These are phyloP conservation scores for Tetrahymena elliotti DNA, from an alignment of 73 alveolate genomes.

Conservation along the genomic window DNA sequence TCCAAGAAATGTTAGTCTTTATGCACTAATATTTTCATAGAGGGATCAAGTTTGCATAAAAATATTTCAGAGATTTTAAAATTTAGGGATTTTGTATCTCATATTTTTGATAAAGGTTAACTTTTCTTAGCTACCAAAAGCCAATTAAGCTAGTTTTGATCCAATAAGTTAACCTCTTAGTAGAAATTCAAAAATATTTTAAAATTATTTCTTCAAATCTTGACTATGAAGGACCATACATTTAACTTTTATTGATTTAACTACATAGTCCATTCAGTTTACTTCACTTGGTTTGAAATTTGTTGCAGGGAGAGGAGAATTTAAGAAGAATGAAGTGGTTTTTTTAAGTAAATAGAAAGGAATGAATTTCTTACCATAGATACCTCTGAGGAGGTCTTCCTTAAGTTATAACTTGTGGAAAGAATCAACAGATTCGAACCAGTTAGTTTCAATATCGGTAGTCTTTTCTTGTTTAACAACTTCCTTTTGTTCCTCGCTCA, in stretches of 20 bases:
- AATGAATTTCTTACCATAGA: conserved; percentile 21
- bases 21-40: not conserved
- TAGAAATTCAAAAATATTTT: not conserved
- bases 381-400: conserved; percentile 76
- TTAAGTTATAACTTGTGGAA: conserved; percentile 63
- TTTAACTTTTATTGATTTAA: not conserved
- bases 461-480: not conserved
- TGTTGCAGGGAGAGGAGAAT: not conserved
- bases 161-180: not conserved
- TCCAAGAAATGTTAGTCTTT: not conserved
- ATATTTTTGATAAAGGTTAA: not conserved
- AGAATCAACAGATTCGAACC: conserved; percentile 76
- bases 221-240: not conserved
- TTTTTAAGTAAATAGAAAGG: not conserved
- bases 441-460: conserved; percentile 46
- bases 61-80: not conserved
- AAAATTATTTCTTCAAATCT: not conserved
- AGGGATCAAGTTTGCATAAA: not conserved
- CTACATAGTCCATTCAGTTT: not conserved
- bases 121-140: not conserved
- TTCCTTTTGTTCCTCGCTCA: not conserved
- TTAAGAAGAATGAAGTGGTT: not conserved
- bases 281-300: not conserved
- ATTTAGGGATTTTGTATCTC: not conserved
- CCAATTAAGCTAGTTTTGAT: no score